A percentile compares a stretch with the other conserved stretches of the same genome.
Evolutionary conservation across 129 eudicot genomes (phyloP).

Genomic region (Chrysanthemum seticuspe): DNA sequence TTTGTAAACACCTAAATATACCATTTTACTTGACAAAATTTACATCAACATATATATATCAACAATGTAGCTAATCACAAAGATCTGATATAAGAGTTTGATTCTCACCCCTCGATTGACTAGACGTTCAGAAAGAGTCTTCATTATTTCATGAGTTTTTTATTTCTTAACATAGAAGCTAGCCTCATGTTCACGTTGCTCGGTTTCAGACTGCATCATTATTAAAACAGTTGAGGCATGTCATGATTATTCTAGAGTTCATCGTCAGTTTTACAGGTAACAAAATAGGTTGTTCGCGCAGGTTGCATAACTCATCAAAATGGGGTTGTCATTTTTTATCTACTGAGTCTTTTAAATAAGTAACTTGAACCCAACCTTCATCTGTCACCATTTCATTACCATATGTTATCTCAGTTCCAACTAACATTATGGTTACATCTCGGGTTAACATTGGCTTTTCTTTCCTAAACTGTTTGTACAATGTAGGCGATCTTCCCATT

Average conservation of each 20-base stretch:
- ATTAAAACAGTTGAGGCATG: background rate
- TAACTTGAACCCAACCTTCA: too few species aligned
- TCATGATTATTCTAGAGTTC: background rate
- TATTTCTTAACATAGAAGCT: too few species aligned
- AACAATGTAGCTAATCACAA: background rate
- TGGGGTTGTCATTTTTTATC: background rate
- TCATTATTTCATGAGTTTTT: too few species aligned
- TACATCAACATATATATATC: background rate
- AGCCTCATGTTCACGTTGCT: too few species aligned
- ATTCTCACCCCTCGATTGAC: too few species aligned
- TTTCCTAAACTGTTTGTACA: constrained; percentile 81
- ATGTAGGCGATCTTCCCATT: constrained; percentile 78
- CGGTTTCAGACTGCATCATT: too few species aligned
- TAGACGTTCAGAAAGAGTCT: too few species aligned
- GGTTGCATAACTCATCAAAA: background rate
- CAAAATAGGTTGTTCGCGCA: background rate
- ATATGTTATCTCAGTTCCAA: constrained; percentile 52
- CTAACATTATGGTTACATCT: constrained; percentile 93
- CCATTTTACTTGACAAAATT: background rate
- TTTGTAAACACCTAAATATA: constrained; percentile 7
- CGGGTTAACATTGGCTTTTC: constrained; percentile 99
- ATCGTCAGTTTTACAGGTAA: background rate
- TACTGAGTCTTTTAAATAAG: too few species aligned
- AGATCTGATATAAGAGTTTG: too few species aligned
- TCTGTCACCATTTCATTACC: constrained; percentile 40